These are phyloP conservation scores for Posidonia australis DNA, from an alignment of 106 monocot species.

Conservation along the genomic window DNA sequence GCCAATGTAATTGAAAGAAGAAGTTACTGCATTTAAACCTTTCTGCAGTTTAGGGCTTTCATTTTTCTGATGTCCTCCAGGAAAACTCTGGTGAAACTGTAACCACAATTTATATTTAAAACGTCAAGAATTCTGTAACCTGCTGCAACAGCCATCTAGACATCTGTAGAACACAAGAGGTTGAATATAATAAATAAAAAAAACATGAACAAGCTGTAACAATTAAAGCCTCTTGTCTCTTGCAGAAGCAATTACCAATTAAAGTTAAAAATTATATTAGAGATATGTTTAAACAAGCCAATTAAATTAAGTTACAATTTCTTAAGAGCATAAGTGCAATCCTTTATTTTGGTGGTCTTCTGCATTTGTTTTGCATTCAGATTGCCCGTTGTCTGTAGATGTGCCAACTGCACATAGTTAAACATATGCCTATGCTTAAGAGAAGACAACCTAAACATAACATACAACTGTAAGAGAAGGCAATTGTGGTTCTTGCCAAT, in stretches of 20 bases:
- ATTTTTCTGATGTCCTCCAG: conserved; percentile 27
- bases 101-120: conserved; percentile 5
- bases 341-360: too few species aligned
- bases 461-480: too few species aligned
- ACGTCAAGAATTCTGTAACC: not conserved
- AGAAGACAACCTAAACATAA: too few species aligned
- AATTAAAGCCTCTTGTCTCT: not conserved
- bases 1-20: conserved; percentile 65
- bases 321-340: too few species aligned
- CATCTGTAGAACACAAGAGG: not conserved
- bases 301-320: too few species aligned
- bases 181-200: not conserved
- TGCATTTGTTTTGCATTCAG: too few species aligned
- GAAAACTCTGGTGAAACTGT: conserved; percentile 38
- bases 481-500: too few species aligned
- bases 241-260: not conserved
- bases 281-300: too few species aligned
- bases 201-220: not conserved
- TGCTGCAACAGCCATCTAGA: too few species aligned
- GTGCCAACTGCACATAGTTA: too few species aligned
- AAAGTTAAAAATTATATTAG: not conserved
- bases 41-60: conserved; percentile 45
- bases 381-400: too few species aligned
- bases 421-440: too few species aligned
- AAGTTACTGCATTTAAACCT: conserved; percentile 56